Percentiles rank a stretch among this genome's conserved stretches.
Evolutionary conservation across 140 eudicot species (phyloP).

Genomic region (Bidens hawaiensis): DNA sequence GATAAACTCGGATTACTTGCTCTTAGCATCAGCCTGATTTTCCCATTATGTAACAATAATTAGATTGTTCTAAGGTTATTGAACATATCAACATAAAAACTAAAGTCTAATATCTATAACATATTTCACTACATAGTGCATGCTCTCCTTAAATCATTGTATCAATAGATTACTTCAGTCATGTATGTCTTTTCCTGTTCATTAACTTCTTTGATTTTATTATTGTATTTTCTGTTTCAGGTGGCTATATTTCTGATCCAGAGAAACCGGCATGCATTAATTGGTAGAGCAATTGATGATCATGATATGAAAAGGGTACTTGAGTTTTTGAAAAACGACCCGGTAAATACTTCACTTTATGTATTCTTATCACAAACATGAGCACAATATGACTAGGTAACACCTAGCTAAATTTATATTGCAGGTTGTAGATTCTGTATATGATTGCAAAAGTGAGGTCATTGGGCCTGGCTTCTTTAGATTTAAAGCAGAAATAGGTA

Average conservation of each 20-base stretch:
- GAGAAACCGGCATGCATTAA: constrained; percentile 94
- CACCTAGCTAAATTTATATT: constrained; percentile 9
- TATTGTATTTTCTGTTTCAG: constrained; percentile 36
- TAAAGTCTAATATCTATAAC: not conserved
- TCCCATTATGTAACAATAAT: not conserved
- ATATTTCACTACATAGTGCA: not conserved
- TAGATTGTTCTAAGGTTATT: not conserved
- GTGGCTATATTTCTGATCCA: constrained; percentile 97
- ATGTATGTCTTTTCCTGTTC: not conserved
- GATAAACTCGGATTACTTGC: not conserved
- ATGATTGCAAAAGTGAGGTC: constrained; percentile 99
- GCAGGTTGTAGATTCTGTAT: constrained; percentile 94
- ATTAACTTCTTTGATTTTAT: not conserved
- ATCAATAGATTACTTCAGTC: constrained; percentile 1
- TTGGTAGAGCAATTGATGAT: constrained; percentile 97
- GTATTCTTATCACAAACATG: not conserved
- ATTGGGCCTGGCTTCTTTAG: constrained; percentile 98
- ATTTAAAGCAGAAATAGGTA: constrained; percentile 98
- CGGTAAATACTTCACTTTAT: constrained; percentile 38
- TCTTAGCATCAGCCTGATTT: not conserved
- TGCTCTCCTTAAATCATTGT: not conserved
- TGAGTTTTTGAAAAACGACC: constrained; percentile 83
- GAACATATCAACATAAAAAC: not conserved
- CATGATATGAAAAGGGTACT: constrained; percentile 92
- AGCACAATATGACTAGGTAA: constrained; percentile 10